Evolutionary conservation across 371 early-diverging fungal genomes (phyloP), one percentile per base, ranked within the genome.

Genomic region (Chytridium lagenaria): DNA sequence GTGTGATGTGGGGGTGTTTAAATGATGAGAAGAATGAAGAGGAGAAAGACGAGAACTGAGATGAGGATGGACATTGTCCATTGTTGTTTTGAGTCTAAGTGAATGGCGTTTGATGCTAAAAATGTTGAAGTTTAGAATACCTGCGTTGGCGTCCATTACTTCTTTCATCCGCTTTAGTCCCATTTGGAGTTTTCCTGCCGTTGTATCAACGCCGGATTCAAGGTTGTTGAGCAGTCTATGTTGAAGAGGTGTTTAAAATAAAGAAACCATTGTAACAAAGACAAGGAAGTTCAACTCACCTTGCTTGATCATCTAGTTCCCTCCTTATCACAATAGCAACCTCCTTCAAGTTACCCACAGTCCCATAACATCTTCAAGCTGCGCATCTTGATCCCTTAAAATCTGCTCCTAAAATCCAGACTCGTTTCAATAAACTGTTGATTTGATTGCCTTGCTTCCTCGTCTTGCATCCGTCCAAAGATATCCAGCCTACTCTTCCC

Each of bases 271-370:
- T 7, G 26, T 7, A 55, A 55, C 10, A 55, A 10, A 23, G 26
- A 55, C 26, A 55, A 10, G 19, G 23, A n/a, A n/a, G n/a, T n/a
- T n/a, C n/a, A n/a, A n/a, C n/a, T n/a, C 10, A 55, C 55, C 55
- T 55, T 23, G 88, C 80, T 70, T 90, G 90, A 71, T 85, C 87
- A 36, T 89, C 90, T 33, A 90, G 80, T 80, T 90, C 90, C 7
- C 77, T 78, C 67, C 89, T 87, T 87, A 90, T 90, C 0, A 87
- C 87, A 31, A 75, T 57, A 1, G 89, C 90, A 67, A 90, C 85
- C 90, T 87, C n/a, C n/a, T n/a, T n/a, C n/a, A n/a, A n/a, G n/a
- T n/a, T n/a, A n/a, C n/a, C n/a, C n/a, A n/a, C n/a, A 0, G 90
- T 90, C 77, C 81, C 26, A 83, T 65, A 55, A 90, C 87, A 10